Percentiles rank a stretch among this genome's conserved stretches.
Evolutionary conservation across 345 rosid species (phyloP).

Genomic region (Hirschfeldia incana): DNA sequence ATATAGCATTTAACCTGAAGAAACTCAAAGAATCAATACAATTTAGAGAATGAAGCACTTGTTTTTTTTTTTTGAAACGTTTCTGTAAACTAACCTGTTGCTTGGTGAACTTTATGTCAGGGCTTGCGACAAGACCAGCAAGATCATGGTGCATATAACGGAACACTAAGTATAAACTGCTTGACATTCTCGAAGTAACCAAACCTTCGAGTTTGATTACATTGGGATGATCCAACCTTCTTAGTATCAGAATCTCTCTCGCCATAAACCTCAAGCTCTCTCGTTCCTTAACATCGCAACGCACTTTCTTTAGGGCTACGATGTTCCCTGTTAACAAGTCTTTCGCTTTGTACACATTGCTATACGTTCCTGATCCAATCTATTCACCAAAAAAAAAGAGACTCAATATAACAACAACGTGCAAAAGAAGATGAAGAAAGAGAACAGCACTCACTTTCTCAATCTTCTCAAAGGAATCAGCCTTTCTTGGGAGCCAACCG

Average conservation of each 20-base stretch:
- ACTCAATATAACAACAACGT: neutral
- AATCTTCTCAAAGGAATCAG: slow-evolving; percentile 15
- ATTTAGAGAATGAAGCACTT: neutral
- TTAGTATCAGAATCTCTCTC: slow-evolving; percentile 15
- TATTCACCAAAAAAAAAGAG: neutral
- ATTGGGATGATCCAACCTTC: slow-evolving; percentile 22
- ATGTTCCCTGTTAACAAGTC: slow-evolving; percentile 14
- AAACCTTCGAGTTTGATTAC: slow-evolving; percentile 13
- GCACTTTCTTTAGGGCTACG: slow-evolving; percentile 15
- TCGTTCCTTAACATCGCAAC: slow-evolving; percentile 7
- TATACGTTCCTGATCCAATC: slow-evolving; percentile 24
- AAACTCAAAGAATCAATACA: neutral
- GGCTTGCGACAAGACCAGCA: slow-evolving; percentile 18
- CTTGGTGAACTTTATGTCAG: slow-evolving; percentile 14
- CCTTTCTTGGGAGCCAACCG: slow-evolving; percentile 19
- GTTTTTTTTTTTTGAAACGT: neutral
- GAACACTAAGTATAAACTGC: slow-evolving; percentile 17
- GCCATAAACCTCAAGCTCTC: slow-evolving; percentile 26
- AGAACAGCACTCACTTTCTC: slow-evolving; percentile 3
- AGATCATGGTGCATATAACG: slow-evolving; percentile 19
- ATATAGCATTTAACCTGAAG: slow-evolving; percentile 22
- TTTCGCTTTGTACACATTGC: slow-evolving; percentile 45
- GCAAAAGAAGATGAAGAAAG: neutral
- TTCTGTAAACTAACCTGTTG: slow-evolving; percentile 1
- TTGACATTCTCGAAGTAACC: slow-evolving; percentile 22